Percentiles rank a stretch among this genome's conserved stretches.
Conservation (phyloP, 2,329 filamentous ascomycete genomes). For the Herpotrichia juniperi region DNA sequence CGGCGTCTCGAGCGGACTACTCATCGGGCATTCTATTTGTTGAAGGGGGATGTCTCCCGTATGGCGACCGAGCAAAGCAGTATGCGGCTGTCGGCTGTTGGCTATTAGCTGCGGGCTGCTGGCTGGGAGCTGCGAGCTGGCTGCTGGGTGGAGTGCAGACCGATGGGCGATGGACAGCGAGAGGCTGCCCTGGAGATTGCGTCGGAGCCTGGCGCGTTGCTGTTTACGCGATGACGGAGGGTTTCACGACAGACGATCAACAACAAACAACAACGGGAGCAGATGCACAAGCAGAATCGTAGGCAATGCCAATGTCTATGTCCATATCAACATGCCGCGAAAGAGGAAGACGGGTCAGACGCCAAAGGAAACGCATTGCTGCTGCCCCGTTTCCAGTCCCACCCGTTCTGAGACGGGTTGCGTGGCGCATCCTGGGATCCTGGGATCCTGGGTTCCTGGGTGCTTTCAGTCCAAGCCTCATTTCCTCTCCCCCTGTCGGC, state of each 20-base stretch:
- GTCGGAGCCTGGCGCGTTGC: conserved; percentile 1
- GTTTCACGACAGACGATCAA: not conserved
- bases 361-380: not conserved
- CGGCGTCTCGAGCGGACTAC: conserved; percentile 14
- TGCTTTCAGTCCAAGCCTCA: not conserved
- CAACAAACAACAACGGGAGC: not conserved
- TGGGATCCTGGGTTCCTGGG: no score
- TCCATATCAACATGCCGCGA: not conserved
- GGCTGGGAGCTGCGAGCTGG: not conserved
- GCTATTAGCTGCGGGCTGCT: not conserved
- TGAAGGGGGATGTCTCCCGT: not conserved
- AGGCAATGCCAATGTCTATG: not conserved
- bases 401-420: conserved; percentile 11
- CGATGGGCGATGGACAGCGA: not conserved
- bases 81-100: not conserved
- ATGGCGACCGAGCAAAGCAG: not conserved
- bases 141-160: not conserved
- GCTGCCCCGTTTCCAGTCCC: conserved; percentile 3
- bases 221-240: not conserved
- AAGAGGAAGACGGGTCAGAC: not conserved
- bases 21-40: conserved; percentile 17
- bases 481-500: not conserved
- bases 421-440: conserved; percentile 3
- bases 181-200: conserved; percentile 2
- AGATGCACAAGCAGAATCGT: not conserved